Base-by-base conservation (phyloP, 148 eudicot species). In the Cornus kousa region DNA sequence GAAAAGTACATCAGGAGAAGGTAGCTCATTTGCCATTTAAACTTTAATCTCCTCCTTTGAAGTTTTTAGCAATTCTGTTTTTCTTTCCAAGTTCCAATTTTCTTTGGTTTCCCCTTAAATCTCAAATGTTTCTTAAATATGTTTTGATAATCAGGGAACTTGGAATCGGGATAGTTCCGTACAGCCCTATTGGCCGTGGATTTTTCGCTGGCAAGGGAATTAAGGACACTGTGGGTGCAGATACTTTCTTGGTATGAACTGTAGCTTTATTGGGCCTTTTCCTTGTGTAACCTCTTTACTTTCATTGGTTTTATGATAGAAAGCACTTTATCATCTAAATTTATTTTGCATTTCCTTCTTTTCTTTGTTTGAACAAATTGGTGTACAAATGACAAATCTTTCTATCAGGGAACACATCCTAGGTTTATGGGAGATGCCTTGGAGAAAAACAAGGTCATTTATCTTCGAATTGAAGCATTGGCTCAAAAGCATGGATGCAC, bases 131-230 rank as follows among this genome's bases (percentile, higher is more conserved):
- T 48, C 20, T 62, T 14, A 39, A 22, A 5, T 10, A 22, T n/a
- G 17, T 4, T 35, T 82, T 71, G 55, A 60, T 67, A 13, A 60
- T 68, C 85, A 94, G 97, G 85, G 97, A 90, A 75, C 97, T 92
- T 75, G 97, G 98, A 82, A 90, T 92, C 65, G 90, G 93, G 40
- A 83, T 94, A 43, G 98, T 94, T 39, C 87, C 98, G 12, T 94
- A 90, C 70, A 78, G 97, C 73, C 97, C 98, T 77, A 83, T 88
- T 80, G 96, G 92, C 33, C 90, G 90, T 69, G 94, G 97, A 17
- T 85, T 94, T 78, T 90, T 94, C 14, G 98, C 86, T 22, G 98
- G 97, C 64, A 92, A 86, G 82, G 94, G 87, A 67, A 85, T 82
- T 66, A 82, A 84, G 78, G 98, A 94, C 74, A 82, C 85, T 68